Conservation (phyloP, 106 monocot species). For the Acorus calamus region DNA sequence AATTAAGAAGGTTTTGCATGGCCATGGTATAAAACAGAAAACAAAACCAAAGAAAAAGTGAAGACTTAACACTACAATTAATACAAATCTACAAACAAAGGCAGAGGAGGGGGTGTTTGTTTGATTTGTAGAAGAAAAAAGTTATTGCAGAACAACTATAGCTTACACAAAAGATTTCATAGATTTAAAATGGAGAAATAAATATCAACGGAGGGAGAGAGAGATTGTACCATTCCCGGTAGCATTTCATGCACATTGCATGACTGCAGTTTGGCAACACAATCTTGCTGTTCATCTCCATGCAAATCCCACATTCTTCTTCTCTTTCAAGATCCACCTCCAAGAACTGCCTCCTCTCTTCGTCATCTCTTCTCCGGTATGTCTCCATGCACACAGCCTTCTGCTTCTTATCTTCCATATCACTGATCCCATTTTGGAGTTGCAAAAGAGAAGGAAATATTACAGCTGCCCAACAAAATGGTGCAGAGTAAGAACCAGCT, state of each 20-base stretch:
- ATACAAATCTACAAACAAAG: no score
- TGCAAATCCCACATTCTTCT: conserved; percentile 35
- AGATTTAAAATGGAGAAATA: no score
- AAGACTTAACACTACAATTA: no score
- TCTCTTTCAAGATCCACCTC: conserved; percentile 24
- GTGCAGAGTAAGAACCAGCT: not conserved
- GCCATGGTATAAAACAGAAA: no score
- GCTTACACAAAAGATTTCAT: no score
- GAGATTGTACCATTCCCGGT: conserved; percentile 19
- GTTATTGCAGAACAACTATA: no score
- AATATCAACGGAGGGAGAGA: not conserved
- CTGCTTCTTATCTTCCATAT: conserved; percentile 27
- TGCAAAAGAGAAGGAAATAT: conserved; percentile 26
- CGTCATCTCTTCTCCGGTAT: conserved; percentile 25
- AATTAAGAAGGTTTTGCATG: no score
- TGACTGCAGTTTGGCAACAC: conserved; percentile 26
- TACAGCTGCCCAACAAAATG: conserved; percentile 7
- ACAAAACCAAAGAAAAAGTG: no score
- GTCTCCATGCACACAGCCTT: conserved; percentile 20
- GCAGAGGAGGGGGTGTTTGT: no score
- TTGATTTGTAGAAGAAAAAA: no score
- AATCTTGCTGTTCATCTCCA: conserved; percentile 32
- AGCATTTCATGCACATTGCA: conserved; percentile 30
- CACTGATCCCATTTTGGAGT: conserved; percentile 28
- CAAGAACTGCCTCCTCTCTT: conserved; percentile 9